Evolutionary conservation across 306 rosid genomes (phyloP).

Genomic region (Astragalus glycyphyllos): DNA sequence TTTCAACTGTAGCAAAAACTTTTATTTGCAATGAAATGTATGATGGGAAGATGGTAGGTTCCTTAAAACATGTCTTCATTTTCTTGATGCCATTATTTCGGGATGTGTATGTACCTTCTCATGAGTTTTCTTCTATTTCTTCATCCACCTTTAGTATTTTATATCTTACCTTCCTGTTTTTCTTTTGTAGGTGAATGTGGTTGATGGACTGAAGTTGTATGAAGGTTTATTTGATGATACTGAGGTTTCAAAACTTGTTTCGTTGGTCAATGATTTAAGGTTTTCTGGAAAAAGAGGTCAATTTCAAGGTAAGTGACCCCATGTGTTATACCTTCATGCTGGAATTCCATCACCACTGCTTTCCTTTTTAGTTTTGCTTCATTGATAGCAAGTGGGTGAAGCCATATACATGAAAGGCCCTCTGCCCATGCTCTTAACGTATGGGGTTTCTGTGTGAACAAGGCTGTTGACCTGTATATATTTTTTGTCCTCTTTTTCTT

Average conservation of each 20-base stretch:
- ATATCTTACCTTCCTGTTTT: conserved; percentile 2
- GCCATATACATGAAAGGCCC: neutral
- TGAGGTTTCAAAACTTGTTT: conserved; percentile 68
- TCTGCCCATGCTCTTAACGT: neutral
- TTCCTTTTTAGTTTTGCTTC: conserved; percentile 17
- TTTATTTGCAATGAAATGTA: conserved; percentile 65
- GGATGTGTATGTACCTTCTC: conserved; percentile 10
- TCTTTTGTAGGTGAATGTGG: conserved; percentile 66
- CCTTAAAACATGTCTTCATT: conserved; percentile 37
- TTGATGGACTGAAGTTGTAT: conserved; percentile 77
- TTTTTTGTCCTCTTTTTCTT: neutral
- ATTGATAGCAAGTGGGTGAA: conserved; percentile 10
- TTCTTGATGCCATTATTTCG: conserved; percentile 1
- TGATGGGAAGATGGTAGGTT: conserved; percentile 79
- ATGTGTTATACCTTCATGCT: neutral
- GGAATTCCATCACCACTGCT: neutral
- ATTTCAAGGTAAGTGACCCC: conserved; percentile 62
- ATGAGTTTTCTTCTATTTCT: neutral
- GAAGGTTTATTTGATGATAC: conserved; percentile 59
- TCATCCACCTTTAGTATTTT: neutral
- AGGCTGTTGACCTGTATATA: conserved; percentile 15
- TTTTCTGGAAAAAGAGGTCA: conserved; percentile 73
- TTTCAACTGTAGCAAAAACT: conserved; percentile 57
- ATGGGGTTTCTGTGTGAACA: neutral
- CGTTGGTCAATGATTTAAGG: conserved; percentile 71